Conservation (phyloP, 202 grass and related monocot species). For the Eragrostis tef region DNA sequence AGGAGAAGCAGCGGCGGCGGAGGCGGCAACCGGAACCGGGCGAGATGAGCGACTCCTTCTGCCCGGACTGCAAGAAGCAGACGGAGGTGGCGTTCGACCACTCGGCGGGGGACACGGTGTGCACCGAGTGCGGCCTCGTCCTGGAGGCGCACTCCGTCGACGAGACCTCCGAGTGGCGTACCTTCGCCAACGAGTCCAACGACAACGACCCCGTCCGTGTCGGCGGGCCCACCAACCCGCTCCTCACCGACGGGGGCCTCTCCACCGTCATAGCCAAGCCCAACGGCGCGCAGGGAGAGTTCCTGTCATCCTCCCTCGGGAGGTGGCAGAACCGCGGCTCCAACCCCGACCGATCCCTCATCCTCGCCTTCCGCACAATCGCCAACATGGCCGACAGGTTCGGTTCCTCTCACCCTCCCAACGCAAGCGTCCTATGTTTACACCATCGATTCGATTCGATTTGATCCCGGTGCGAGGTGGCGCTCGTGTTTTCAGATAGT, state of each 20-base stretch:
- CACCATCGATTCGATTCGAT: neutral
- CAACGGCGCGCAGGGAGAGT: slow-evolving; percentile 72
- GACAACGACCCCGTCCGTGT: slow-evolving; percentile 90
- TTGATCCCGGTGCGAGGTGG: slow-evolving; percentile 4
- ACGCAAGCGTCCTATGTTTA: neutral
- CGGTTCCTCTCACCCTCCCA: neutral
- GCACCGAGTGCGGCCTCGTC: slow-evolving; percentile 87
- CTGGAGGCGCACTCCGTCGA: slow-evolving; percentile 90
- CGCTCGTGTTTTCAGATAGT: neutral
- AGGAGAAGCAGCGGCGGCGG: neutral
- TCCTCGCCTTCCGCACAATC: slow-evolving; percentile 83
- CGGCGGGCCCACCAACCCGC: slow-evolving; percentile 75
- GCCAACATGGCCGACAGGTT: slow-evolving; percentile 90
- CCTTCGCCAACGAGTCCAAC: slow-evolving; percentile 89
- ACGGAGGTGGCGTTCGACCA: slow-evolving; percentile 94
- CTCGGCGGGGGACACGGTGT: slow-evolving; percentile 84
- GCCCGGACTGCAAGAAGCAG: slow-evolving; percentile 83
- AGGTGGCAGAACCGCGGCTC: slow-evolving; percentile 79
- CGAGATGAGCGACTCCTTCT: slow-evolving; percentile 75
- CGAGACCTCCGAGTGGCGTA: slow-evolving; percentile 90
- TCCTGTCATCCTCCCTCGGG: slow-evolving; percentile 75
- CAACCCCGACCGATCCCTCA: slow-evolving; percentile 82
- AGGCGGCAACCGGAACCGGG: neutral
- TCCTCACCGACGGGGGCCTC: slow-evolving; percentile 78
- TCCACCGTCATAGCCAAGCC: slow-evolving; percentile 90